These are phyloP conservation scores for Discostella stelligeroides DNA, from an alignment of 108 stramenopile genomes.

Conservation along the genomic window DNA sequence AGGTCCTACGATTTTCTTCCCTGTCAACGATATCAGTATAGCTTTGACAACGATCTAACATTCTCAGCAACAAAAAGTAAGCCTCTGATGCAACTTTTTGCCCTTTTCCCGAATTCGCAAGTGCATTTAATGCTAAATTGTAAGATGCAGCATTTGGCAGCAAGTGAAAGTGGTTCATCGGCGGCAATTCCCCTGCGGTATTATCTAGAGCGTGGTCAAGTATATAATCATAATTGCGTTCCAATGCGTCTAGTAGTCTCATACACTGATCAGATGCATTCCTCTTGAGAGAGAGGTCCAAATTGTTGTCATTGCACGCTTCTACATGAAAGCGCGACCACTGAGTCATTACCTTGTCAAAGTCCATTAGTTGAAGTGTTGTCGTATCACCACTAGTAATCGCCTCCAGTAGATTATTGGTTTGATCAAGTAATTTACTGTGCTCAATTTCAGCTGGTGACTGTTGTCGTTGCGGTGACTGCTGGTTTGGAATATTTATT, in stretches of 20 bases:
- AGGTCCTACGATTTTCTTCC: too few species aligned
- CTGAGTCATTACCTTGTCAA: constrained; percentile 36
- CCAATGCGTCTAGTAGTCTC: constrained; percentile 27
- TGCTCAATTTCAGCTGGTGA: constrained; percentile 9
- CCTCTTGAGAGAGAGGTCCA: constrained; percentile 4
- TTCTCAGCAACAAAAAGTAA: constrained; percentile 23
- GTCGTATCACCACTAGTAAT: constrained; percentile 16
- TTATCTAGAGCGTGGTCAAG: constrained; percentile 3
- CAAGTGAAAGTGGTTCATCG: constrained; percentile 17
- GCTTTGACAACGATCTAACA: constrained; percentile 33
- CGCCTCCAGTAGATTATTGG: background rate
- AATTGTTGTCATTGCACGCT: background rate
- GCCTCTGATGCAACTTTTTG: constrained; percentile 16
- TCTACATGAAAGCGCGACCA: constrained; percentile 27
- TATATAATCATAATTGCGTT: constrained; percentile 34
- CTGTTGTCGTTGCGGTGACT: background rate
- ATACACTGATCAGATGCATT: constrained; percentile 31
- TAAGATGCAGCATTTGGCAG: constrained; percentile 44
- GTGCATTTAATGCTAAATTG: constrained; percentile 30
- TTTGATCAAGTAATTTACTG: background rate
- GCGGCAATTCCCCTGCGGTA: background rate
- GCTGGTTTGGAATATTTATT: too few species aligned
- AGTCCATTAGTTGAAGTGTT: constrained; percentile 41
- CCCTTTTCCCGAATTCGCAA: constrained; percentile 34
- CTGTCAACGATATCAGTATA: constrained; percentile 3